A percentile compares a stretch with the other conserved stretches of the same genome.
These are phyloP conservation scores for Fusarium palustre DNA, from an alignment of 2,329 filamentous ascomycete genomes.

Conservation along the genomic window DNA sequence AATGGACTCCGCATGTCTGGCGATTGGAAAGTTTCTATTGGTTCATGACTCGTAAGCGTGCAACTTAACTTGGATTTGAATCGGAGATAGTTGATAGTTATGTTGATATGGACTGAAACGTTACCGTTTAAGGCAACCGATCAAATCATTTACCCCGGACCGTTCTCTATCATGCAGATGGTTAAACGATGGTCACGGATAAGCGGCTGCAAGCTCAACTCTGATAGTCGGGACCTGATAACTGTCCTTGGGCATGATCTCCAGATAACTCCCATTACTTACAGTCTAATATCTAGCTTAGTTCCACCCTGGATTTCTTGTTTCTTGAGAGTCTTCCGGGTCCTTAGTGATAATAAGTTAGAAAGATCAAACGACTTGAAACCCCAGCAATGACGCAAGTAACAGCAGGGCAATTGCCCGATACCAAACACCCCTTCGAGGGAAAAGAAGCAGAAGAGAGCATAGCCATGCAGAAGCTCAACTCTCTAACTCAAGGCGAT, in stretches of 20 bases:
- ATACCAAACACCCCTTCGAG: not conserved
- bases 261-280: not conserved
- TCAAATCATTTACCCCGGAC: not conserved
- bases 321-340: not conserved
- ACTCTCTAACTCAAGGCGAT: conserved; percentile 33
- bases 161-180: not conserved
- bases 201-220: not conserved
- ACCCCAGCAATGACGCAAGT: conserved; percentile 8
- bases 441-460: conserved; percentile 24
- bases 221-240: not conserved
- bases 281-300: not conserved
- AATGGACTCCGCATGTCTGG: conserved; percentile 8
- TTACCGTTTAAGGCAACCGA: not conserved
- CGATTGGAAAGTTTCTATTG: not conserved
- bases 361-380: not conserved
- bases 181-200: not conserved
- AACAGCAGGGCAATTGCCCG: not conserved
- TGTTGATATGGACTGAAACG: not conserved
- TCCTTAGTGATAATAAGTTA: fast-evolving
- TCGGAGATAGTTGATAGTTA: conserved; percentile 19
- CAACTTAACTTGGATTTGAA: not conserved
- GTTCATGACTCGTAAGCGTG: not conserved
- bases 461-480: conserved; percentile 30
- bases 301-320: fast-evolving
- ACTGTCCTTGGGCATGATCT: not conserved